phyloP scores from a whole-genome alignment of 2,329 filamentous ascomycete species.

The Chaetomium sp. region DNA sequence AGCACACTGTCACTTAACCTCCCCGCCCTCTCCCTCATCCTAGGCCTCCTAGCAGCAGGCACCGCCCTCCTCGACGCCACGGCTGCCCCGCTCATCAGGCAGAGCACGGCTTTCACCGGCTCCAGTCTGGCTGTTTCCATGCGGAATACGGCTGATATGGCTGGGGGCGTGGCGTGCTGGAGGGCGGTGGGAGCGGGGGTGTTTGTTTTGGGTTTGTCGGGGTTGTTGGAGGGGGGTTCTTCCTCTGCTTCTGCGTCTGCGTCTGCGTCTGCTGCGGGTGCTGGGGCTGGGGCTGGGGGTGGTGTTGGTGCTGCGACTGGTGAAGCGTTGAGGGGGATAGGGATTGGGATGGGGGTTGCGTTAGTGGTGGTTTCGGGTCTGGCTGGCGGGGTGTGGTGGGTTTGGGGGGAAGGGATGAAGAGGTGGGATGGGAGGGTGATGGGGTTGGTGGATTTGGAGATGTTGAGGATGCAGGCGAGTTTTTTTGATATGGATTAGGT shows the following conservation, averaged over 20 bases:
- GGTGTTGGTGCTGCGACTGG: too few relatives aligned
- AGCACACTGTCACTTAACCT: constrained; percentile 29
- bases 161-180: constrained; percentile 36
- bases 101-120: constrained; percentile 45
- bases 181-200: constrained; percentile 36
- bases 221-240: constrained; percentile 23
- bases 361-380: constrained; percentile 35
- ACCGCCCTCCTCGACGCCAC: constrained; percentile 35
- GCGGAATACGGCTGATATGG: constrained; percentile 44
- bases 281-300: too few relatives aligned
- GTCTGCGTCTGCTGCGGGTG: constrained; percentile 27
- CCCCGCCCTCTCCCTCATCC: constrained; percentile 38
- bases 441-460: constrained; percentile 40
- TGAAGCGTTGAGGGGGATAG: too few relatives aligned
- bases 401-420: constrained; percentile 36
- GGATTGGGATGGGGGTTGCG: constrained; percentile 10
- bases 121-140: constrained; percentile 40
- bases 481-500: constrained; percentile 22
- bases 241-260: constrained; percentile 36
- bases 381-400: constrained; percentile 35
- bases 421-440: constrained; percentile 41
- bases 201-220: constrained; percentile 38
- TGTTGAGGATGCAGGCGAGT: constrained; percentile 37
- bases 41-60: constrained; percentile 43
- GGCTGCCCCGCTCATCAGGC: constrained; percentile 36